phyloP scores from a whole-genome alignment of 352 stramenopile species.

The Pythium chondricola region DNA sequence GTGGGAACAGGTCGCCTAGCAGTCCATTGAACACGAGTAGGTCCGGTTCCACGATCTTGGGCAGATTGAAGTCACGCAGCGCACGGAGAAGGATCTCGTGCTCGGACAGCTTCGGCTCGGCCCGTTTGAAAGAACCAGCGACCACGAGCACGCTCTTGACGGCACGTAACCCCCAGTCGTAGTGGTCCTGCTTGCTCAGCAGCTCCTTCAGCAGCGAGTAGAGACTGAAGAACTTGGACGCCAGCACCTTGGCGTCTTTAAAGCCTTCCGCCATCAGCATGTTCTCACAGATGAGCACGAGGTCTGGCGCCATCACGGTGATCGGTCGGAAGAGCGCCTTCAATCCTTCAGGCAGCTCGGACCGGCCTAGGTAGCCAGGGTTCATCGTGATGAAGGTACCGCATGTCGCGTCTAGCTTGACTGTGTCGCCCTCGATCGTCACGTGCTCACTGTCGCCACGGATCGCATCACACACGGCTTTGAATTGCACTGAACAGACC shows the following conservation, averaged over 20 bases:
- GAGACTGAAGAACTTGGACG: slow-evolving; percentile 93
- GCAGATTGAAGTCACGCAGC: slow-evolving; percentile 94
- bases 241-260: slow-evolving; percentile 87
- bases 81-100: slow-evolving; percentile 92
- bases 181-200: slow-evolving; percentile 93
- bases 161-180: slow-evolving; percentile 93
- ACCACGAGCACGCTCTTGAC: slow-evolving; percentile 94
- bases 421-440: slow-evolving; percentile 88
- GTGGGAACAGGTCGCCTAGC: slow-evolving; percentile 91
- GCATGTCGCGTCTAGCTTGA: slow-evolving; percentile 84
- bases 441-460: slow-evolving; percentile 78
- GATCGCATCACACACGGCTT: slow-evolving; percentile 93
- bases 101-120: slow-evolving; percentile 89
- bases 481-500: slow-evolving; percentile 93
- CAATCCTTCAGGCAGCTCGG: slow-evolving; percentile 91
- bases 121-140: slow-evolving; percentile 90
- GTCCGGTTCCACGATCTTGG: slow-evolving; percentile 94
- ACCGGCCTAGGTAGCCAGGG: slow-evolving; percentile 91
- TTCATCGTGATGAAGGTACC: slow-evolving; percentile 98
- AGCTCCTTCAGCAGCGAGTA: slow-evolving; percentile 92
- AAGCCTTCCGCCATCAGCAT: slow-evolving; percentile 97
- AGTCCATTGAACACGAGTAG: slow-evolving; percentile 92
- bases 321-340: slow-evolving; percentile 95
- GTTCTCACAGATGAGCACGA: slow-evolving; percentile 96
- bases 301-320: slow-evolving; percentile 93